Evolutionary conservation across 1,284 basidiomycete genomes (phyloP).

Genomic region (Mycena sp.): DNA sequence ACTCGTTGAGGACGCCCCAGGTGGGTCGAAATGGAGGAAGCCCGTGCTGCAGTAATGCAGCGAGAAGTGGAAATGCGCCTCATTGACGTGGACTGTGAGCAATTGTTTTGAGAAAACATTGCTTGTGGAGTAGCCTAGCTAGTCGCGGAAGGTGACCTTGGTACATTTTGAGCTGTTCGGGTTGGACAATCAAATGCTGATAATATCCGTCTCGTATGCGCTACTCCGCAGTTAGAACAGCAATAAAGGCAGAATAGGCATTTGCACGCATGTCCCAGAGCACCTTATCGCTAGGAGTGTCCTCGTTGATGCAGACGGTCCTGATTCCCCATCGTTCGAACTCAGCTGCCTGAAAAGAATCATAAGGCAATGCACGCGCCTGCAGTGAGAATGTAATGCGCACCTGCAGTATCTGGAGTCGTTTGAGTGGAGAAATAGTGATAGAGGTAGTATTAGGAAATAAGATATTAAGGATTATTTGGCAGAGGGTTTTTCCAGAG

Average conservation of each 20-base stretch:
- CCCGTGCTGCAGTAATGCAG: conserved; percentile 34
- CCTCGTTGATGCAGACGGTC: conserved; percentile 41
- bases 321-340: conserved; percentile 35
- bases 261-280: conserved; percentile 36
- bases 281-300: conserved; percentile 33
- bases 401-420: conserved; percentile 38
- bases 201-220: conserved; percentile 5
- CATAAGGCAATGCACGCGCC: not conserved
- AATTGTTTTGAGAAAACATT: conserved; percentile 7
- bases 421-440: conserved; percentile 39
- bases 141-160: conserved; percentile 35
- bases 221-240: not conserved
- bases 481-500: conserved; percentile 14
- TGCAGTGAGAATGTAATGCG: not conserved
- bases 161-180: conserved; percentile 34
- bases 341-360: conserved; percentile 7
- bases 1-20: conserved; percentile 33
- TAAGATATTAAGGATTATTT: not conserved
- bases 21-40: conserved; percentile 37
- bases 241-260: not conserved
- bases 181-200: conserved; percentile 32
- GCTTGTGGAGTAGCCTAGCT: conserved; percentile 26
- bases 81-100: conserved; percentile 30
- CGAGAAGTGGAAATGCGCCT: conserved; percentile 36
- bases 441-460: conserved; percentile 24